Evolutionary conservation across 2,329 filamentous ascomycete genomes (phyloP), one percentile per base, ranked within the genome.

Genomic region (Fusarium mangiferae): DNA sequence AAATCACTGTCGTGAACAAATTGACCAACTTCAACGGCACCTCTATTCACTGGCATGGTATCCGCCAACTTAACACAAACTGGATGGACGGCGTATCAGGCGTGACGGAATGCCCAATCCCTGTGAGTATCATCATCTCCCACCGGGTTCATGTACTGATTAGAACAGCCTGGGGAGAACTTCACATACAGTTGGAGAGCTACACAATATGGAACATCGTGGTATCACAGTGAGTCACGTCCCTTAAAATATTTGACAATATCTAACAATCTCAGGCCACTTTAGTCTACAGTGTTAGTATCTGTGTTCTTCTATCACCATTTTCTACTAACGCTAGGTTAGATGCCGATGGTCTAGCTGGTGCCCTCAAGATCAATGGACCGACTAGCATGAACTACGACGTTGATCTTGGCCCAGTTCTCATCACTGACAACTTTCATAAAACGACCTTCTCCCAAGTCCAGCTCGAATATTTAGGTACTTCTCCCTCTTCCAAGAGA

Each of bases 11-110:
- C 7, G 24, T 35, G 9, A 63, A 63, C 6, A 48, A 63, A 5
- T 58, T 60, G 14, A 62, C 59, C 11, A 59, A 48, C 22, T 60
- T 46, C 5, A 63, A 62, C 3, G 60, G 52, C 15, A 59, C 54
- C 18, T 60, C 42, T 1, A 41, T 63, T 2, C 54, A 63, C 2
- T 60, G 54, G 54, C 61, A 63, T 24, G 61, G 61, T 0, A 63
- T 63, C 2, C 54, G 54, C 0, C 61, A 63, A 3, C 14, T 46
- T 1, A 46, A 46, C 6, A 63, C 61, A 4, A 59, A 39, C 18
- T 59, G 55, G 61, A 63, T 63, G 61, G 61, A 63, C 2, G 61
- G 61, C 3, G 61, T 63, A 0, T 60, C 54, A 5, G 61, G 61
- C 6, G 54, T 63, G 4, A 63, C 61, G 2, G 41, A 63, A 28